phyloP scores from a whole-genome alignment of 352 stramenopile genomes.

The Phytophthora colocasiae region DNA sequence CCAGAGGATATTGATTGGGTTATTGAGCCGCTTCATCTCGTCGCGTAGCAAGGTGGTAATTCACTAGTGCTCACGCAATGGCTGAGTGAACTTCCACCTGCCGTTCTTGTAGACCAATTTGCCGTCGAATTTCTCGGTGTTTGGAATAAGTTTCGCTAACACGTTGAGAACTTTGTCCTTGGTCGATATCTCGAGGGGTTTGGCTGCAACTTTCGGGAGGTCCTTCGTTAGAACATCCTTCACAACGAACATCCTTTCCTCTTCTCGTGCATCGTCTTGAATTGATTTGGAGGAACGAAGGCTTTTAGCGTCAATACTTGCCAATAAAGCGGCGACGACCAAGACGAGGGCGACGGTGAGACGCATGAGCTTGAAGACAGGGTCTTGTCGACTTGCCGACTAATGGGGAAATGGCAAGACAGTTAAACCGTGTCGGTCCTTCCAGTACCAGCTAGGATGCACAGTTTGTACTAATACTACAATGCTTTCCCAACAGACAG shows the following conservation, averaged over 20 bases:
- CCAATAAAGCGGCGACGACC: background rate
- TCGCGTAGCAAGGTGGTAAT: slow-evolving; percentile 15
- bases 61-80: background rate
- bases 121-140: background rate
- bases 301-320: background rate
- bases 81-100: background rate
- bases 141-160: background rate
- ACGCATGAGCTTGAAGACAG: background rate
- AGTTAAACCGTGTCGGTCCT: too few relatives aligned
- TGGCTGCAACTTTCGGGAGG: background rate
- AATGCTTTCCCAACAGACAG: too few relatives aligned
- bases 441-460: too few relatives aligned
- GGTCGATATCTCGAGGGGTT: background rate
- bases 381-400: too few relatives aligned
- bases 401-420: background rate
- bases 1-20: slow-evolving; percentile 39
- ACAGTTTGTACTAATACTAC: too few relatives aligned
- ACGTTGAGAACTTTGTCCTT: background rate
- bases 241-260: background rate
- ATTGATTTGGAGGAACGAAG: background rate
- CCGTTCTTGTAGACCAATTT: background rate
- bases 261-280: background rate
- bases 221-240: background rate
- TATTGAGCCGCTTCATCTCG: slow-evolving; percentile 36
- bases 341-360: background rate